These are phyloP conservation scores for Talaromyces wortmannii DNA, from an alignment of 495 filamentous ascomycete genomes.

Conservation along the genomic window DNA sequence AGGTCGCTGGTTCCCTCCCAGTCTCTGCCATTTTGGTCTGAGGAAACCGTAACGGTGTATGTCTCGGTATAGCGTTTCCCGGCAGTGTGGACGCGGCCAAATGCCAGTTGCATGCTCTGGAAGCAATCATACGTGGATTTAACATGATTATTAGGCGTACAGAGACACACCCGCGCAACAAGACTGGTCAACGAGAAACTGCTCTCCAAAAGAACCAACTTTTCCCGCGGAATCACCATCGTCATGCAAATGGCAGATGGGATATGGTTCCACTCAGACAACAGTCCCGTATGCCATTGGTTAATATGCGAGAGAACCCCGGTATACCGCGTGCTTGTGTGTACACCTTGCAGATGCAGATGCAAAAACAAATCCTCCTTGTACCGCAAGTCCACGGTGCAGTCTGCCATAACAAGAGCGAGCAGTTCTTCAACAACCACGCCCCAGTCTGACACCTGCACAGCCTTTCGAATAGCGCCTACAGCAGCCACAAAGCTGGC, in stretches of 20 bases:
- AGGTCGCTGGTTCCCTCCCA: conserved; percentile 29
- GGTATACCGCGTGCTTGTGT: not conserved
- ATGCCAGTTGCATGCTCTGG: conserved; percentile 19
- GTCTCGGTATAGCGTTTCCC: conserved; percentile 14
- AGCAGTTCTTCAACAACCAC: not conserved
- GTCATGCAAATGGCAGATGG: conserved; percentile 27
- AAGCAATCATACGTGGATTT: not conserved
- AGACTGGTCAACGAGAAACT: not conserved
- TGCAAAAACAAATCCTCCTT: not conserved
- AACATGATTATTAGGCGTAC: not conserved
- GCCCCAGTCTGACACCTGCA: not conserved
- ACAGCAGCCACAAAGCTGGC: not conserved
- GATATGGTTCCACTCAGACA: conserved; percentile 19
- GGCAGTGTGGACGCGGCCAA: conserved; percentile 18
- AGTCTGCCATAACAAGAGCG: not conserved
- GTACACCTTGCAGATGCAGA: not conserved
- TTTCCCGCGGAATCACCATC: conserved; percentile 17
- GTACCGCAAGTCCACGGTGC: not conserved
- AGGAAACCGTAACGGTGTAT: conserved; percentile 14
- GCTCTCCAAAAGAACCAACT: not conserved
- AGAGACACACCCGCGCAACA: not conserved
- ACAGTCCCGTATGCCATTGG: not conserved
- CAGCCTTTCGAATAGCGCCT: not conserved
- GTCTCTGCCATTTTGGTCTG: conserved; percentile 12
- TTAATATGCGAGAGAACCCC: not conserved